Evolutionary conservation across 345 rosid species (phyloP), one percentile per base, ranked within the genome.

Genomic region (Populus tremula): DNA sequence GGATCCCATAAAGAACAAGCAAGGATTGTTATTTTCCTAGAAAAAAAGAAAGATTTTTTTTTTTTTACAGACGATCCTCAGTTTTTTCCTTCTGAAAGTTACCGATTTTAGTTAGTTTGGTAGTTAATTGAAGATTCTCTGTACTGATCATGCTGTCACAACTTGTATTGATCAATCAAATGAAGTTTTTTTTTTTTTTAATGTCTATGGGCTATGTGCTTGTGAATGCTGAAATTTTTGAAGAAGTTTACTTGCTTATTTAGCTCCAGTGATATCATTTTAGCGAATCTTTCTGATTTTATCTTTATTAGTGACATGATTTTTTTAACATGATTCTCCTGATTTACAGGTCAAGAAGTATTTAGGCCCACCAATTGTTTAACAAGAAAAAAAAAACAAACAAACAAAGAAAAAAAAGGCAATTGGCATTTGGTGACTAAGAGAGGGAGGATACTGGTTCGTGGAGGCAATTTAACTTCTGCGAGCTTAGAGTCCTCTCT

Each of bases 401-500:
- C 39, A 39, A 72, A 21, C 45, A 45, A 13, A 13, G 50, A 45
- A 45, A 13, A 45, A 45, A 45, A 23, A 3, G 14, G 63, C 27
- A n/a, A 56, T 56, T 9, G 78, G 72, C 61, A 68, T 69, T 76
- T 73, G 71, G 70, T 53, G 63, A 67, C 68, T 82, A 71, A 74
- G 76, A 62, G 69, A 43, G 87, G 78, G 94, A 87, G 92, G 92
- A 86, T 86, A 77, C 89, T 84, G 80, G 85, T 89, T 88, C 79
- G 82, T 75, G 31, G 86, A 72, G 89, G 84, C 79, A 45, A 66
- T 70, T 65, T 21, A 75, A 84, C 89, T 88, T 86, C 89, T 81
- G 88, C 81, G 85, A 84, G 86, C 96, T 85, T 76, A 81, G 86
- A 79, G 73, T 87, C 88, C 89, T 87, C 92, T 88, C 87, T 78